A percentile compares a stretch with the other conserved stretches of the same genome.
phyloP scores from a whole-genome alignment of 495 filamentous ascomycete species.

The Neurospora pannonica region DNA sequence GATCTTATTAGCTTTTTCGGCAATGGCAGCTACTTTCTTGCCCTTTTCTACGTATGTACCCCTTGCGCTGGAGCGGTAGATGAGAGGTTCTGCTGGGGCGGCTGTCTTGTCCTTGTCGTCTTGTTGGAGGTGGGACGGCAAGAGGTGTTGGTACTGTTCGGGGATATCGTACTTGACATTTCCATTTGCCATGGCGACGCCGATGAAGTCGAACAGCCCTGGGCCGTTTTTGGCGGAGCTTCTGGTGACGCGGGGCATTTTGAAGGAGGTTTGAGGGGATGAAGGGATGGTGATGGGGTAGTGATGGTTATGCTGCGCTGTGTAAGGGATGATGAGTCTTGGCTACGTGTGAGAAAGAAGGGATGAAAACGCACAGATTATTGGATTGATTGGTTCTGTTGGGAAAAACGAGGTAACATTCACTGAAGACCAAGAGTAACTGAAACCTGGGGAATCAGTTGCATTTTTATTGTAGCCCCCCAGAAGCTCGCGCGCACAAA shows the following conservation, averaged over 20 bases:
- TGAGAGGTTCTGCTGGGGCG: background rate
- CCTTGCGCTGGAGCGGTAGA: background rate
- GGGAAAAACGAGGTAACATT: background rate
- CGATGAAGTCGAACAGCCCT: background rate
- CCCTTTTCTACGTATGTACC: background rate
- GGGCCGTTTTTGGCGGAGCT: background rate
- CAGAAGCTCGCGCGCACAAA: background rate
- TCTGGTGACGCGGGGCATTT: background rate
- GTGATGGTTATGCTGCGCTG: background rate
- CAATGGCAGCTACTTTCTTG: background rate
- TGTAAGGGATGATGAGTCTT: background rate
- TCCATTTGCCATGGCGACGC: background rate
- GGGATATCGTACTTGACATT: background rate
- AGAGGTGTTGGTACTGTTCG: background rate
- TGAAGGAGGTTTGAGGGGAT: background rate
- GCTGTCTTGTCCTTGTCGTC: background rate
- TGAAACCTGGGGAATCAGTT: background rate
- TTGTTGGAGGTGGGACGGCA: background rate
- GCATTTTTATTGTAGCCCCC: background rate
- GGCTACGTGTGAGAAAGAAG: background rate
- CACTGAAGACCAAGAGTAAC: background rate
- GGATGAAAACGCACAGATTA: background rate
- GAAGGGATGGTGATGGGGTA: background rate
- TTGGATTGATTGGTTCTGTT: background rate
- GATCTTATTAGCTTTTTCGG: background rate